phyloP scores from a whole-genome alignment of 805 yeast genomes.

The Clavispora vitiphila region DNA sequence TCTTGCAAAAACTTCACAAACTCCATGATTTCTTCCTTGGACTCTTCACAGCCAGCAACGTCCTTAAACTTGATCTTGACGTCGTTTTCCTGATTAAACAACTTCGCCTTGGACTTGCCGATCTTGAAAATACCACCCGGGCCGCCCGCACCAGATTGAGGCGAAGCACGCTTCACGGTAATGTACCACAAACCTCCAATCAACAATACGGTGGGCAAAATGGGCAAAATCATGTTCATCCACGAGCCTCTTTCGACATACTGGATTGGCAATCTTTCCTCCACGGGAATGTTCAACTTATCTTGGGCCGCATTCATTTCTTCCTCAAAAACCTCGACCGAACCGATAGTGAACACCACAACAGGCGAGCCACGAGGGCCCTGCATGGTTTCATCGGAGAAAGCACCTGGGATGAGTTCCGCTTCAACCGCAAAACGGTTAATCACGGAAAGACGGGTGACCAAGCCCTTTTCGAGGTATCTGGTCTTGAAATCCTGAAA shows the following conservation, averaged over 20 bases:
- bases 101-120: constrained; percentile 87
- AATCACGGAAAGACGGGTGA: constrained; percentile 65
- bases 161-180: constrained; percentile 48
- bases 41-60: constrained; percentile 97
- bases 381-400: constrained; percentile 38
- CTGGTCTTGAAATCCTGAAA: constrained; percentile 84
- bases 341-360: constrained; percentile 80
- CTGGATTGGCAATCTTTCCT: constrained; percentile 71
- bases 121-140: constrained; percentile 77
- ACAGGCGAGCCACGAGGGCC: constrained; percentile 35
- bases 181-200: constrained; percentile 76
- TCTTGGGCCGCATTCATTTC: constrained; percentile 73
- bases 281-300: constrained; percentile 57
- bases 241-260: constrained; percentile 68
- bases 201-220: constrained; percentile 75
- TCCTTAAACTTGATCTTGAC: constrained; percentile 85
- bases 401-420: constrained; percentile 46
- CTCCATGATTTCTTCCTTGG: constrained; percentile 96
- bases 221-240: constrained; percentile 58
- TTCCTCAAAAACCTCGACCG: constrained; percentile 79
- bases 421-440: constrained; percentile 72
- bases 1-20: constrained; percentile 90
- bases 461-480: constrained; percentile 72
- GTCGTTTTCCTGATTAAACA: constrained; percentile 87
- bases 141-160: constrained; percentile 49